phyloP scores from a whole-genome alignment of 2,329 filamentous ascomycete species.

The Fusarium sterilihyphosum region DNA sequence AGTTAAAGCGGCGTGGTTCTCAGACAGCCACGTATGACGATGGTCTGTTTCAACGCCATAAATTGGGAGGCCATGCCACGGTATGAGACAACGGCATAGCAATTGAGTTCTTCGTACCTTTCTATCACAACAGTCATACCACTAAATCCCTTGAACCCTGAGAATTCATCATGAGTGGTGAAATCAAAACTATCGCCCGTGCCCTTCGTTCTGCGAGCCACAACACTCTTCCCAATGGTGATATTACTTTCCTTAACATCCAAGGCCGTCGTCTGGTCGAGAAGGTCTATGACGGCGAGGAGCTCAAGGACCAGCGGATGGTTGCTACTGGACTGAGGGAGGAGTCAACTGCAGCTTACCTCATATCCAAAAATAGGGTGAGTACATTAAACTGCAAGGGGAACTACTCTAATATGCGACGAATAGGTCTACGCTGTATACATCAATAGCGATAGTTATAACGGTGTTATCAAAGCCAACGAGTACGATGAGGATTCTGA shows the following conservation, averaged over 20 bases:
- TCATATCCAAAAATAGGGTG: neutral
- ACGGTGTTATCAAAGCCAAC: neutral
- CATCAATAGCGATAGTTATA: no score
- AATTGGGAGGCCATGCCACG: neutral
- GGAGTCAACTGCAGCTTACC: neutral
- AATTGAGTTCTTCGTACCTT: neutral
- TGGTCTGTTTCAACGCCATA: neutral
- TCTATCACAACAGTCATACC: no score
- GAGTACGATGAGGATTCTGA: neutral
- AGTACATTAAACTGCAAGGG: neutral
- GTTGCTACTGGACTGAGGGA: neutral
- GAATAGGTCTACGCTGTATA: neutral
- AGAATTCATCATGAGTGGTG: neutral
- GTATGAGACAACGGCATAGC: fast-evolving
- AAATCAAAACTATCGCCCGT: neutral
- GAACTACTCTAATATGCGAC: neutral
- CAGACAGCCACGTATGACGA: neutral
- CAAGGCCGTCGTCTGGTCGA: neutral
- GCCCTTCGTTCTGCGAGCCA: neutral
- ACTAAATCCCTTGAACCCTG: fast-evolving
- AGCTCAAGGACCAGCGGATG: neutral
- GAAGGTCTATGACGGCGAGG: neutral
- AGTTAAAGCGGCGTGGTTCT: neutral
- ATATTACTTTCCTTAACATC: neutral
- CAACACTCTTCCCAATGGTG: neutral